Conservation (phyloP, 257 asterid species). For the Solanum pimpinellifolium region DNA sequence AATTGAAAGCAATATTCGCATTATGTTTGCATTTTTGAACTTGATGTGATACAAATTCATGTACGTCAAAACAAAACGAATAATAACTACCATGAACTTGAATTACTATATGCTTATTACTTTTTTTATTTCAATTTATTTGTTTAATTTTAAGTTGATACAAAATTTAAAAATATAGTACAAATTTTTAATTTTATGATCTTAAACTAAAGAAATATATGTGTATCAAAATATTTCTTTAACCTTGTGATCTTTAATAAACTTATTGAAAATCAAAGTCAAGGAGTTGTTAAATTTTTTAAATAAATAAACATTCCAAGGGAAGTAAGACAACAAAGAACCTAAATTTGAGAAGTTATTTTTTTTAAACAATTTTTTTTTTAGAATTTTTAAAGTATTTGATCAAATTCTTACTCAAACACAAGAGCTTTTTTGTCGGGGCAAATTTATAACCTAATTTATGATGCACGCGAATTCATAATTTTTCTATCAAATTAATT, state of each 20-base stretch:
- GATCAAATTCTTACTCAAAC: background rate
- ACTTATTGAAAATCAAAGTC: background rate
- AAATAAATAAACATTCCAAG: background rate
- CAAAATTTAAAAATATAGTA: accelerated
- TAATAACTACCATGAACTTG: background rate
- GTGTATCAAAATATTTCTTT: background rate
- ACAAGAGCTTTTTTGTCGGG: background rate
- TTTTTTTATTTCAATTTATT: too few relatives aligned
- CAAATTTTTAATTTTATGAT: too few relatives aligned
- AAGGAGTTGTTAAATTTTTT: background rate
- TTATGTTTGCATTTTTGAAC: background rate
- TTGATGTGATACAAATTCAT: background rate
- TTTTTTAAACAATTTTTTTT: background rate
- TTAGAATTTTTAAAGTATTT: background rate
- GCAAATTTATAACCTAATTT: background rate
- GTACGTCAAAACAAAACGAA: background rate
- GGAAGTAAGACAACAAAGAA: background rate
- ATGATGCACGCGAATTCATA: background rate
- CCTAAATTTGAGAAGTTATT: background rate
- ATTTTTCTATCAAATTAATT: background rate
- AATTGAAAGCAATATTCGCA: too few relatives aligned
- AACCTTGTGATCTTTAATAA: background rate
- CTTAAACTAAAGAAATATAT: background rate
- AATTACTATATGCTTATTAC: too few relatives aligned
- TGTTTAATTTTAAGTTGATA: background rate